These are phyloP conservation scores for Ramaria sp. DNA, from an alignment of 768 basidiomycete species.

Conservation along the genomic window DNA sequence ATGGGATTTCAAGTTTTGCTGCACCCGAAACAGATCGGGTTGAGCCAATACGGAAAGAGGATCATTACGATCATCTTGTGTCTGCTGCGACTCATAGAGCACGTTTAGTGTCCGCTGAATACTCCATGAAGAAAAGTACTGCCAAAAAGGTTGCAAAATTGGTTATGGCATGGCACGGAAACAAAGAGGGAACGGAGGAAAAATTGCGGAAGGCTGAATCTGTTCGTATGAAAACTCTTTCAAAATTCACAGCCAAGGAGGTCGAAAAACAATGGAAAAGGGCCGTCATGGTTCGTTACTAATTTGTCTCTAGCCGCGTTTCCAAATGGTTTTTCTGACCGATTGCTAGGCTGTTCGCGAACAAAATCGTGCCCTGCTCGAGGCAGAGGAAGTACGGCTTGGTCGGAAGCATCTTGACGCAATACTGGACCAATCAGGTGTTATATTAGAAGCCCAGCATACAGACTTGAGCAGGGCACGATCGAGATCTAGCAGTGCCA, in stretches of 20 bases:
- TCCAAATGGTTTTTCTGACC: background rate
- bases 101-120: conserved; percentile 16
- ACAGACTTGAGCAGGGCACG: conserved; percentile 46
- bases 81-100: background rate
- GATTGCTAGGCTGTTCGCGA: conserved; percentile 58
- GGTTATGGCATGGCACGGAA: conserved; percentile 36
- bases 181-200: conserved; percentile 64
- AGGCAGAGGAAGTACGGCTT: conserved; percentile 67
- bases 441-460: conserved; percentile 77
- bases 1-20: conserved; percentile 2
- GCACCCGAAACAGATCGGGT: conserved; percentile 6
- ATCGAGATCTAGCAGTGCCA: conserved; percentile 35
- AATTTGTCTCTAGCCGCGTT: background rate
- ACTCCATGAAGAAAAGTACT: conserved; percentile 38
- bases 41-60: conserved; percentile 15
- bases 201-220: conserved; percentile 63
- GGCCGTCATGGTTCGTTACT: conserved; percentile 61
- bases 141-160: conserved; percentile 51
- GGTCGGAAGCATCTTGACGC: conserved; percentile 85
- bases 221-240: conserved; percentile 50
- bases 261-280: conserved; percentile 80
- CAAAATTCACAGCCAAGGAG: conserved; percentile 60
- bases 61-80: conserved; percentile 18
- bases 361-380: conserved; percentile 46
- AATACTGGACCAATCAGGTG: conserved; percentile 81